Evolutionary conservation across 2,329 filamentous ascomycete genomes (phyloP).

Genomic region (Scleromitrula shiraiana): DNA sequence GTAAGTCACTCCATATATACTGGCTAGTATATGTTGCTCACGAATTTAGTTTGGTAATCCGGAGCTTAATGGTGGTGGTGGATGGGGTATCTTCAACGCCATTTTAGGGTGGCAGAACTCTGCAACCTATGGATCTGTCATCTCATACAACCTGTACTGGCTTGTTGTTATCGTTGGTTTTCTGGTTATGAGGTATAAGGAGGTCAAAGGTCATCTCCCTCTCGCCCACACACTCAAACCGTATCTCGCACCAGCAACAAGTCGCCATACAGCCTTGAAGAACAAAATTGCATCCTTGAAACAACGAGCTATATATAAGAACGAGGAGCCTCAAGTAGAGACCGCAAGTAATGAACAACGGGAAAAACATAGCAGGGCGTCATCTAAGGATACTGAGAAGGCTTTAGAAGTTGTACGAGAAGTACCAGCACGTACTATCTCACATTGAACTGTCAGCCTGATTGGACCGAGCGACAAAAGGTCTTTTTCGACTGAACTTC

Average conservation of each 20-base stretch:
- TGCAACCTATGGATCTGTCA: slow-evolving; percentile 78
- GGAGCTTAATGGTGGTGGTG: slow-evolving; percentile 60
- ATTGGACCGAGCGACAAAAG: too few species aligned
- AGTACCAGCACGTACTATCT: slow-evolving; percentile 10
- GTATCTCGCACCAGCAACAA: slow-evolving; percentile 1
- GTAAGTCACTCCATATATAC: slow-evolving; percentile 36
- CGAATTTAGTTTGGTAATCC: slow-evolving; percentile 68
- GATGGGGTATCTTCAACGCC: slow-evolving; percentile 83
- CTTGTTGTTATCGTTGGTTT: slow-evolving; percentile 60
- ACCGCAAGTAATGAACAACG: neutral
- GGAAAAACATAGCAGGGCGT: neutral
- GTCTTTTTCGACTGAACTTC: too few species aligned
- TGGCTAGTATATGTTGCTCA: slow-evolving; percentile 4
- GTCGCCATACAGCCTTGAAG: neutral
- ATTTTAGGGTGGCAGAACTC: slow-evolving; percentile 84
- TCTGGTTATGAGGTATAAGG: slow-evolving; percentile 56
- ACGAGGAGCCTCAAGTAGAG: neutral
- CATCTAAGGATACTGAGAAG: slow-evolving; percentile 7
- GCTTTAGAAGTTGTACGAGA: slow-evolving; percentile 3
- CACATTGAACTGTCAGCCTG: too few species aligned
- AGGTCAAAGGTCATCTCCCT: slow-evolving; percentile 45
- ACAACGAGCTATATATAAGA: slow-evolving; percentile 3
- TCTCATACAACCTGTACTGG: slow-evolving; percentile 88
- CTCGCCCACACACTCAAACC: neutral
- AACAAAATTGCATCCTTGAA: slow-evolving; percentile 1